Percentiles rank a stretch among this genome's conserved stretches.
These are phyloP conservation scores for Lodderomyces oxycetoniae DNA, from an alignment of 1,139 yeast genomes.

Conservation along the genomic window DNA sequence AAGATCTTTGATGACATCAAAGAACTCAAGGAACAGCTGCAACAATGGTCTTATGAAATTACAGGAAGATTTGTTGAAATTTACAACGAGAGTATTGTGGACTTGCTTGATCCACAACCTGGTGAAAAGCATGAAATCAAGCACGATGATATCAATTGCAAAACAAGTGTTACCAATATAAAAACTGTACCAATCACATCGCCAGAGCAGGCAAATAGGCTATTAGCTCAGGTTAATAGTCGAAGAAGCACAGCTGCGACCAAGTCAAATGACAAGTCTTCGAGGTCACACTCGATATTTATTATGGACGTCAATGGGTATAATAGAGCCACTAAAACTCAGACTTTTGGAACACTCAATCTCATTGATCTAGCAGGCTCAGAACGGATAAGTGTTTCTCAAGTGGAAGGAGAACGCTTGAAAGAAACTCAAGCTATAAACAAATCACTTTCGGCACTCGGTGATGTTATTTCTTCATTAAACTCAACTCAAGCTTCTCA, in stretches of 20 bases:
- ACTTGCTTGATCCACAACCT: conserved; percentile 43
- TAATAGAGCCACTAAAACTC: conserved; percentile 47
- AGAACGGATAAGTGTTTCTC: conserved; percentile 74
- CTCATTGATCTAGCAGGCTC: conserved; percentile 85
- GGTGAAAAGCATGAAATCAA: conserved; percentile 59
- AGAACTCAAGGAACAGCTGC: conserved; percentile 39
- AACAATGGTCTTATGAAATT: conserved; percentile 65
- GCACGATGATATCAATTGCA: conserved; percentile 53
- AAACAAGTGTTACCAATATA: conserved; percentile 60
- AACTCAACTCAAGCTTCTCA: conserved; percentile 35
- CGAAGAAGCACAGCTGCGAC: conserved; percentile 83
- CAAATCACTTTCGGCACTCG: conserved; percentile 80
- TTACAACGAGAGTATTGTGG: conserved; percentile 77
- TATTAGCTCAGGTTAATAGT: conserved; percentile 52
- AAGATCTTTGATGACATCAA: conserved; percentile 65
- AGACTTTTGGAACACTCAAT: conserved; percentile 60
- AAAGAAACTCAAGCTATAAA: conserved; percentile 89
- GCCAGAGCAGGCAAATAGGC: conserved; percentile 44
- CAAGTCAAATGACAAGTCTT: conserved; percentile 72
- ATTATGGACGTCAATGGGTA: conserved; percentile 56
- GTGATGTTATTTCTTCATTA: conserved; percentile 83
- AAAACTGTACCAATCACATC: conserved; percentile 46
- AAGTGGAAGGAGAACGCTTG: conserved; percentile 74
- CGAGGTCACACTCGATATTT: conserved; percentile 67
- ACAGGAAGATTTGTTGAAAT: conserved; percentile 84